Conservation (phyloP, 768 basidiomycete genomes). For the Sutorius australiensis region DNA sequence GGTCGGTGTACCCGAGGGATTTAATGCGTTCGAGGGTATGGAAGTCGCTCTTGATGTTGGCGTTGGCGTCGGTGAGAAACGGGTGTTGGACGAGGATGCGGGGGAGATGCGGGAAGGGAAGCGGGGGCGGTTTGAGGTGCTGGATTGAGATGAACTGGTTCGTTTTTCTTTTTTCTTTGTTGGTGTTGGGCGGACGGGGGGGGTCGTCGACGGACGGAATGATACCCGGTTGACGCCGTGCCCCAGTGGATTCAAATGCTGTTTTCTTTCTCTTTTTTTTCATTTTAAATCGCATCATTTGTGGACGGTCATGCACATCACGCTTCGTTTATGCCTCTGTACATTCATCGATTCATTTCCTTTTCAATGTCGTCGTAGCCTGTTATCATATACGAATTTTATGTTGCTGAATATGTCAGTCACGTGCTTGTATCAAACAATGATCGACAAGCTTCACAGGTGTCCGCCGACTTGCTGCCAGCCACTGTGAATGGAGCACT, state of each 20-base stretch:
- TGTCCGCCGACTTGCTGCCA: no score
- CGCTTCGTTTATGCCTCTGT: not conserved
- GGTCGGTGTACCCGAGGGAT: constrained; percentile 32
- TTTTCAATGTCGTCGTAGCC: not conserved
- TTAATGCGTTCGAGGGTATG: constrained; percentile 17
- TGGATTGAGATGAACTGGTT: constrained; percentile 40
- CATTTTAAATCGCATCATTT: not conserved
- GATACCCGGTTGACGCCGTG: not conserved
- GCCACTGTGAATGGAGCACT: no score
- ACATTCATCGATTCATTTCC: not conserved
- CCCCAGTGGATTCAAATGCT: not conserved
- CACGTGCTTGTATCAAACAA: no score
- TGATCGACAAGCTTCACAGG: no score
- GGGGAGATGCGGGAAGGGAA: constrained; percentile 45
- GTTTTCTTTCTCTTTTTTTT: not conserved
- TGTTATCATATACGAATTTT: constrained; percentile 25
- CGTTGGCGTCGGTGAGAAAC: constrained; percentile 34
- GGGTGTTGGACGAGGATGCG: constrained; percentile 36
- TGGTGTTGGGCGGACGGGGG: not conserved
- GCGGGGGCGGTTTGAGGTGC: constrained; percentile 56
- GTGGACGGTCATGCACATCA: constrained; percentile 9
- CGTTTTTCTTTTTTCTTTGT: not conserved
- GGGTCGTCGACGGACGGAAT: not conserved
- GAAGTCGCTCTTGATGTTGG: constrained; percentile 13
- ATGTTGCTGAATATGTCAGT: not conserved